Base-by-base conservation (phyloP, 805 yeast genomes). In the Yarrowia yakushimensis region DNA sequence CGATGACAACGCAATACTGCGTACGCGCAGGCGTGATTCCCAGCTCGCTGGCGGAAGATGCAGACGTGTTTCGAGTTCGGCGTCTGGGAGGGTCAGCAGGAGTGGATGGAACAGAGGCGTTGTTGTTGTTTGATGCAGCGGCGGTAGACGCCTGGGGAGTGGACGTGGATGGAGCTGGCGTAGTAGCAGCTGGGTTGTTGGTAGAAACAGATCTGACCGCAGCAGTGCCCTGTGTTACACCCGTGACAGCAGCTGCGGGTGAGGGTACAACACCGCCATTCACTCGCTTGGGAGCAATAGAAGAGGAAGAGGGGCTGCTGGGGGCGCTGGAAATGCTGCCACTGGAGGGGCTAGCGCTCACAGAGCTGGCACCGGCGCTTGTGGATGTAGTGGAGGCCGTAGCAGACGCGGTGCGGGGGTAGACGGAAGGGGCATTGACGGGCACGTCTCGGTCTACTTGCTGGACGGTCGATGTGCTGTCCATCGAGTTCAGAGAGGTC, bases 1-100 rank as follows among this genome's bases (percentile, higher is more conserved):
- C 85, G n/a, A 92, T 81, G 43, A 87, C 73, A 15, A 73, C 67
- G 6, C 76, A 74, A 55, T 70, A 73, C 63, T 75, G 78, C 25
- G 76, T 67, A 20, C 77, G 68, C 23, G 65, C 55, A 9, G 61
- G 61, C 3, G 59, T 36, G 59, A 52, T 52, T 1, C 59, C 59
- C 33, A 52, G 59, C 33, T 52, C 59, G 15, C 43, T 34, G 23
- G 59, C 59, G 4, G 59, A 52, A 17, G 59, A 52, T 3, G 59
- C 59, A 36, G 59, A 52, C 25, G 43, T 52, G 59, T 52, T 52
- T 17, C 59, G 31, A 0, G 59, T 52, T 52, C 59, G 31, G 3
- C 59, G 33, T 36, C 59, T 8, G 11, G 59, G 59, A 7, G 57
- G 41, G 20, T 48, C 57, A 10, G 52, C 36, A 1, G 33, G 34